A percentile compares a stretch with the other conserved stretches of the same genome.
These are phyloP conservation scores for Malus domestica DNA, from an alignment of 306 rosid genomes.

Conservation along the genomic window DNA sequence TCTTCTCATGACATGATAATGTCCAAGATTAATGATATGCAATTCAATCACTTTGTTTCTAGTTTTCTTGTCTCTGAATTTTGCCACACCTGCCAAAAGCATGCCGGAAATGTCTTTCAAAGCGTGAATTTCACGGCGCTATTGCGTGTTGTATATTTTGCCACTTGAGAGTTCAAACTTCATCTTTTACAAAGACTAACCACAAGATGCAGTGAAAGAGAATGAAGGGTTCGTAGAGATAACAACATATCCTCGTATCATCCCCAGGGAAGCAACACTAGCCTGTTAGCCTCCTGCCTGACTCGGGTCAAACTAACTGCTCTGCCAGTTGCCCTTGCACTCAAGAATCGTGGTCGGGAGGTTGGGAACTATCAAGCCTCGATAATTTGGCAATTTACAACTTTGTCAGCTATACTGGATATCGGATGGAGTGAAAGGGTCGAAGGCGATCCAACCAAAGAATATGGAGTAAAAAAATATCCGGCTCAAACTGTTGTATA, in stretches of 20 bases:
- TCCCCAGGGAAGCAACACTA: slow-evolving; percentile 20
- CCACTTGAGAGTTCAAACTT: slow-evolving; percentile 32
- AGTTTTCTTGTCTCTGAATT: neutral
- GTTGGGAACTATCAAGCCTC: slow-evolving; percentile 27
- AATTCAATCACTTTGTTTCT: neutral
- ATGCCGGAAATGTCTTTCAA: neutral
- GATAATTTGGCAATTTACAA: slow-evolving; percentile 62
- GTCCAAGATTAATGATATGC: neutral
- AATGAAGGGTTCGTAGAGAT: slow-evolving; percentile 17
- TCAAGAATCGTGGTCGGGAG: slow-evolving; percentile 31
- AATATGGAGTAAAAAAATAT: slow-evolving; percentile 50
- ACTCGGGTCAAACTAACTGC: slow-evolving; percentile 22
- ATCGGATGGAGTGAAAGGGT: slow-evolving; percentile 39
- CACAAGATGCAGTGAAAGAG: slow-evolving; percentile 16
- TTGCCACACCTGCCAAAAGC: neutral
- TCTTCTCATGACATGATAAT: neutral
- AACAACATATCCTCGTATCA: slow-evolving; percentile 10
- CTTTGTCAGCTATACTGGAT: slow-evolving; percentile 43
- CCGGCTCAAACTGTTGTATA: slow-evolving; percentile 62
- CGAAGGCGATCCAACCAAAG: slow-evolving; percentile 64
- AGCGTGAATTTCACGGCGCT: slow-evolving; percentile 24
- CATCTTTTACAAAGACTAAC: slow-evolving; percentile 42
- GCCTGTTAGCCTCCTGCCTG: slow-evolving; percentile 14
- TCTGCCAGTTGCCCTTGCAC: slow-evolving; percentile 36
- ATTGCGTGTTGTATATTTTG: slow-evolving; percentile 29